A percentile compares a stretch with the other conserved stretches of the same genome.
Conservation (phyloP, 225 moss, liverwort and hornwort species). For the Pseudoscleropodium purum region DNA sequence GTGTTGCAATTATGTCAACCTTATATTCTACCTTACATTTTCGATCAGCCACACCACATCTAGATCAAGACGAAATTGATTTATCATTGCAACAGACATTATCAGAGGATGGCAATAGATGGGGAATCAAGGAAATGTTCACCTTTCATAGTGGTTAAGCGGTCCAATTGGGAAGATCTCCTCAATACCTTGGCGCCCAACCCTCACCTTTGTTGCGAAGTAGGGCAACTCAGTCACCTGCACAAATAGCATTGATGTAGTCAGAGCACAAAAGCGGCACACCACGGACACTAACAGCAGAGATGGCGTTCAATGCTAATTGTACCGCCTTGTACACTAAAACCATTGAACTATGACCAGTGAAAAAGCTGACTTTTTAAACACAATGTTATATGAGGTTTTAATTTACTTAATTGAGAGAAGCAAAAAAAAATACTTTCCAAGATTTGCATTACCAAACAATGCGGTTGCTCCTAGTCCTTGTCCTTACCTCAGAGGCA, state of each 20-base stretch:
- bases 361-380: not conserved
- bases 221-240: conserved; percentile 96
- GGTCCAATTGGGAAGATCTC: conserved; percentile 85
- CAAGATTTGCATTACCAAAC: not conserved
- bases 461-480: not conserved
- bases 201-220: conserved; percentile 88
- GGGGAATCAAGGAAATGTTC: not conserved
- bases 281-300: not conserved
- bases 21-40: not conserved
- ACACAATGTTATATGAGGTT: not conserved
- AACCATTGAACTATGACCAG: not conserved
- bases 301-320: not conserved
- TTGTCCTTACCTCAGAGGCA: conserved; percentile 58
- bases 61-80: not conserved
- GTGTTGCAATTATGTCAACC: not conserved
- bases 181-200: conserved; percentile 78
- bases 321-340: not conserved
- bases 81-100: not conserved
- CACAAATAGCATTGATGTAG: not conserved
- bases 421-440: no score
- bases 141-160: conserved; percentile 79
- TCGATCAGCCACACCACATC: not conserved
- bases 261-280: not conserved
- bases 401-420: not conserved
- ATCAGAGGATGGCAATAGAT: not conserved